Conservation (phyloP, 768 basidiomycete species). For the Phylloporus sp. region DNA sequence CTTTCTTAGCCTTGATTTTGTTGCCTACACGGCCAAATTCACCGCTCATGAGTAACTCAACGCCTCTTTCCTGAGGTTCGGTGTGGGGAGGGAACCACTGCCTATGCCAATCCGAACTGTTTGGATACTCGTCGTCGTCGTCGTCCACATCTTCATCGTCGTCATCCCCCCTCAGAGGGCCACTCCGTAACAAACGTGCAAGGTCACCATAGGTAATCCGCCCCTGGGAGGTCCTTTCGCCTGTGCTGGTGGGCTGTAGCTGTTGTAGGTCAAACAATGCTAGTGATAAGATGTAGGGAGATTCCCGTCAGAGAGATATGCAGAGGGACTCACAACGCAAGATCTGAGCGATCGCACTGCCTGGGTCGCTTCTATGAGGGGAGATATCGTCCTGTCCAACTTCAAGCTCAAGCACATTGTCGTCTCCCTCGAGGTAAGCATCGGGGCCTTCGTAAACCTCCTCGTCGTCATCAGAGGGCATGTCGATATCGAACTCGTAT, state of each 20-base stretch:
- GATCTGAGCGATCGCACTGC: slow-evolving; percentile 24
- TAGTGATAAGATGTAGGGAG: slow-evolving; percentile 8
- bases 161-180: slow-evolving; percentile 19
- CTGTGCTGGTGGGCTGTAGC: slow-evolving; percentile 10
- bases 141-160: slow-evolving; percentile 39
- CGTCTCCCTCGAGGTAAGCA: slow-evolving; percentile 33
- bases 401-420: slow-evolving; percentile 35
- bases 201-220: slow-evolving; percentile 25
- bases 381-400: slow-evolving; percentile 21
- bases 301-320: neutral
- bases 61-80: slow-evolving; percentile 61
- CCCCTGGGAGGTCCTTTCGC: slow-evolving; percentile 9
- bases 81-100: slow-evolving; percentile 40
- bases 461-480: slow-evolving; percentile 29
- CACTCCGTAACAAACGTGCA: slow-evolving; percentile 17
- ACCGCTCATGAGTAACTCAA: slow-evolving; percentile 65
- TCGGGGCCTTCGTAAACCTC: slow-evolving; percentile 34
- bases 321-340: slow-evolving; percentile 25
- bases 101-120: slow-evolving; percentile 24
- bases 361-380: neutral
- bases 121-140: slow-evolving; percentile 28
- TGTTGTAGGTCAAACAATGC: slow-evolving; percentile 30
- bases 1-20: slow-evolving; percentile 43
- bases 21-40: slow-evolving; percentile 70
- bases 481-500: slow-evolving; percentile 19